These are phyloP conservation scores for Setaria viridis DNA, from an alignment of 202 grass and related monocot species.

Conservation along the genomic window DNA sequence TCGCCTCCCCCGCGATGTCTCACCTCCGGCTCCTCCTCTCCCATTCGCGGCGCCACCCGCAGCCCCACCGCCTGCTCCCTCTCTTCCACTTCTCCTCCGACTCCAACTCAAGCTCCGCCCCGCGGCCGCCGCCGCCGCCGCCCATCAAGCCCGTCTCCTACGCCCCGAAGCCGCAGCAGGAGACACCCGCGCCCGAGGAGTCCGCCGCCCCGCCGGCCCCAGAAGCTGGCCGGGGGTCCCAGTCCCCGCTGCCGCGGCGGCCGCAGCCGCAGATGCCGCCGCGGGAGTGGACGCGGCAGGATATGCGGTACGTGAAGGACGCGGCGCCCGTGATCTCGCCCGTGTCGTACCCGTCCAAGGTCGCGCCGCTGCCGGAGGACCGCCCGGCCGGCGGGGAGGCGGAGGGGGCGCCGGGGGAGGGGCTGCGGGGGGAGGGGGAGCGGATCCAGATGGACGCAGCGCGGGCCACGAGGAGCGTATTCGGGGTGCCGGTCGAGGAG, in stretches of 20 bases:
- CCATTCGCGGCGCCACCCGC: constrained; percentile 38
- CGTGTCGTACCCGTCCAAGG: constrained; percentile 75
- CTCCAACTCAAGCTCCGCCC: constrained; percentile 31
- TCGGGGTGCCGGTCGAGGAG: constrained; percentile 59
- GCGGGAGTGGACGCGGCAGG: constrained; percentile 66
- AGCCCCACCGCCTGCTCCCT: constrained; percentile 33
- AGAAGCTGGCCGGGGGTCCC: not conserved
- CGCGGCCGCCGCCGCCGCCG: constrained; percentile 45
- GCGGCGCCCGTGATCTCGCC: constrained; percentile 59
- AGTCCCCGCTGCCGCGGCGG: constrained; percentile 9
- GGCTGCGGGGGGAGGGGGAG: constrained; percentile 60
- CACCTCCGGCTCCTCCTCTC: constrained; percentile 67
- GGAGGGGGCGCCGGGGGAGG: constrained; percentile 40
- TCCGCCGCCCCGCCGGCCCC: not conserved
- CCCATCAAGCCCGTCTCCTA: constrained; percentile 85
- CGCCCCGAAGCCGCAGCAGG: constrained; percentile 59
- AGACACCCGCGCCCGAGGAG: constrained; percentile 43
- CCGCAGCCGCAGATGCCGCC: constrained; percentile 22
- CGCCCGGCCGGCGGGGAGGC: constrained; percentile 27
- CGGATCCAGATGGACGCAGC: constrained; percentile 63
- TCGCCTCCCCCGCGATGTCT: constrained; percentile 53
- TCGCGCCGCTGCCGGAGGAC: constrained; percentile 85
- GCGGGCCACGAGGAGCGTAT: constrained; percentile 46
- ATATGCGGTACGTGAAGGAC: constrained; percentile 82
- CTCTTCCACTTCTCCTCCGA: constrained; percentile 42